Percentiles rank a stretch among this genome's conserved stretches.
These are phyloP conservation scores for Penicillium psychrosexuale DNA, from an alignment of 2,329 filamentous ascomycete genomes.

Conservation along the genomic window DNA sequence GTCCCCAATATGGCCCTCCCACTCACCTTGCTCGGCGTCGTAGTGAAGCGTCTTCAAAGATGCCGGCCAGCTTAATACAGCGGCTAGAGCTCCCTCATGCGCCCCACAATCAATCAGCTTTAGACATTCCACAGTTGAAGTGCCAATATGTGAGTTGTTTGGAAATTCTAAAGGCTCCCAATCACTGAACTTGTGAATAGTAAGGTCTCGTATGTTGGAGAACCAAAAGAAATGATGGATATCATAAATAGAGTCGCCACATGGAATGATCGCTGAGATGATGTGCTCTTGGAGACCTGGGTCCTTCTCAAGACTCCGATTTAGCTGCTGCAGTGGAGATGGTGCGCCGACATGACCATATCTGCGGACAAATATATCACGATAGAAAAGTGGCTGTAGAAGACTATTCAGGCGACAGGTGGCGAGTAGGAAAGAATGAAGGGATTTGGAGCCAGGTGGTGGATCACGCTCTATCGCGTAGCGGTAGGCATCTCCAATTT, in stretches of 20 bases:
- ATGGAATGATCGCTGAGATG: constrained; percentile 5
- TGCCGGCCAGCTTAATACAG: constrained; percentile 15
- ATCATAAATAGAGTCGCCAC: not conserved
- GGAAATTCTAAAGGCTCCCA: constrained; percentile 2
- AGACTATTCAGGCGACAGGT: not conserved
- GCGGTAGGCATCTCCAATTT: not conserved
- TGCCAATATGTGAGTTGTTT: constrained; percentile 7
- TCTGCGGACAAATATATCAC: constrained; percentile 3
- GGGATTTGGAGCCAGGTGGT: not conserved
- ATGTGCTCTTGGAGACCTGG: constrained; percentile 1
- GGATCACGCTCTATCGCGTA: not conserved
- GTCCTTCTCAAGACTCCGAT: not conserved
- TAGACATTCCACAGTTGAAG: constrained; percentile 6
- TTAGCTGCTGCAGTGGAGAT: not conserved
- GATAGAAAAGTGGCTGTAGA: constrained; percentile 3
- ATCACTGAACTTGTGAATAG: constrained; percentile 4
- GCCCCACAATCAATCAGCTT: constrained; percentile 13
- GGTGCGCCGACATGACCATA: not conserved
- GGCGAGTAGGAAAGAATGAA: constrained; percentile 7
- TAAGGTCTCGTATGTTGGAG: constrained; percentile 1
- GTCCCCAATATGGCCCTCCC: constrained; percentile 4
- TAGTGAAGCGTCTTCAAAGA: constrained; percentile 16
- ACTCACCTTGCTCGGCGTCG: constrained; percentile 12
- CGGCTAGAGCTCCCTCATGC: constrained; percentile 13
- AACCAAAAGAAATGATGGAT: not conserved